Conservation (phyloP, 2,329 filamentous ascomycete species). For the Myriosclerotinia duriaeana region DNA sequence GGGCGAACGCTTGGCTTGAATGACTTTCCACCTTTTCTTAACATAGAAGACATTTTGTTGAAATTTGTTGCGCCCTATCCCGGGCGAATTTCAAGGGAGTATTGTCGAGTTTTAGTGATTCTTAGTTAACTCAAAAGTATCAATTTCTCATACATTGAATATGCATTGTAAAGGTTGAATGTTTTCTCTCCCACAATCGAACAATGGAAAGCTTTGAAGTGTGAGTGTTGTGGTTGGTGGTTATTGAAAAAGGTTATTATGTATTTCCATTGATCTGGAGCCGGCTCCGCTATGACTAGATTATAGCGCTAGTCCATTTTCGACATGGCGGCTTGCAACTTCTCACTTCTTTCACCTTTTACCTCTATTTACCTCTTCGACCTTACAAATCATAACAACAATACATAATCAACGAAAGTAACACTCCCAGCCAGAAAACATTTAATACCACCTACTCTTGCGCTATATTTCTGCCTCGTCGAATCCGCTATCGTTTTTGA, state of each 20-base stretch:
- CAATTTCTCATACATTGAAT: not conserved
- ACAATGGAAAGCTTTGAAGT: conserved; percentile 11
- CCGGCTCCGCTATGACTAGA: conserved; percentile 22
- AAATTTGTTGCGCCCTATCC: conserved; percentile 12
- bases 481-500: not conserved
- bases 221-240: not conserved
- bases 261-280: conserved; percentile 20
- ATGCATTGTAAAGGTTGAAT: not conserved
- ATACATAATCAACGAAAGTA: conserved; percentile 16
- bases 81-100: conserved; percentile 23
- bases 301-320: conserved; percentile 7
- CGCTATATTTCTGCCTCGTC: conserved; percentile 22
- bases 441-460: not conserved
- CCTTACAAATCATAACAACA: conserved; percentile 24
- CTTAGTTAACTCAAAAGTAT: not conserved
- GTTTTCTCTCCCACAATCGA: not conserved
- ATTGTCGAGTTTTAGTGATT: not conserved
- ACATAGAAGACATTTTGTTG: conserved; percentile 25
- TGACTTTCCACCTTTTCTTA: conserved; percentile 27
- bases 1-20: conserved; percentile 68
- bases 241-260: not conserved
- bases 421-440: not conserved
- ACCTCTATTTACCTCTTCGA: conserved; percentile 15
- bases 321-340: conserved; percentile 20
- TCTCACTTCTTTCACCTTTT: conserved; percentile 21